phyloP scores from a whole-genome alignment of 495 filamentous ascomycete species.

The Penicillium crystallinum region DNA sequence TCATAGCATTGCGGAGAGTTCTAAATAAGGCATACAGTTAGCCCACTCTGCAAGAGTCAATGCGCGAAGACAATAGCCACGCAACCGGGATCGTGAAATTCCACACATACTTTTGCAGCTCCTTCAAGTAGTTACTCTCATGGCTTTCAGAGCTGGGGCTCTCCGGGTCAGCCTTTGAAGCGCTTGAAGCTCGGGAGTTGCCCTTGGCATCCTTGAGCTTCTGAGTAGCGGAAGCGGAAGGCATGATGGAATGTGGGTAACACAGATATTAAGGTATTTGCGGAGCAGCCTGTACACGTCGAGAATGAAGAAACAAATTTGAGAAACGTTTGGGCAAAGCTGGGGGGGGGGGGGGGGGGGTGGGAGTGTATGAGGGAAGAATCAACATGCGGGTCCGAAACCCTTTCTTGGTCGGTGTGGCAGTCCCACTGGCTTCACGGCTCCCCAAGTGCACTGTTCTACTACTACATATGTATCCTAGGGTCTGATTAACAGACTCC shows the following conservation, averaged over 20 bases:
- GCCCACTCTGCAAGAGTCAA: background rate
- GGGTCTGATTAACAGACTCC: background rate
- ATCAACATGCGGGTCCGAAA: slow-evolving; percentile 37
- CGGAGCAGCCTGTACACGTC: slow-evolving; percentile 12
- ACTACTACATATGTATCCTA: background rate
- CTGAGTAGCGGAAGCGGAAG: slow-evolving; percentile 35
- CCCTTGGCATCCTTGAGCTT: slow-evolving; percentile 39
- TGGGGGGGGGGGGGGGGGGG: no score
- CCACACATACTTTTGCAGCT: slow-evolving; percentile 73
- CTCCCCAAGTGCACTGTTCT: background rate
- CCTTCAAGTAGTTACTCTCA: slow-evolving; percentile 74
- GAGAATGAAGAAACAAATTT: slow-evolving; percentile 7
- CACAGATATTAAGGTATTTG: slow-evolving; percentile 17
- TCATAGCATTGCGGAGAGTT: slow-evolving; percentile 76
- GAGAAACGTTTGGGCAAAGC: slow-evolving; percentile 10
- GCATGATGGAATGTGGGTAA: slow-evolving; percentile 37
- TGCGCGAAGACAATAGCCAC: background rate
- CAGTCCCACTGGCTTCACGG: slow-evolving; percentile 6
- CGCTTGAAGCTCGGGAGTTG: slow-evolving; percentile 23
- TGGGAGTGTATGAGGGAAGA: slow-evolving; percentile 15
- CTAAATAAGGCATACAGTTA: slow-evolving; percentile 38
- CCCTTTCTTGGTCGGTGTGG: slow-evolving; percentile 26
- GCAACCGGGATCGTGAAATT: background rate
- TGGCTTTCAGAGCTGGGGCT: slow-evolving; percentile 47
- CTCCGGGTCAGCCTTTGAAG: slow-evolving; percentile 30